These are phyloP conservation scores for Tuber melanosporum DNA, from an alignment of 495 filamentous ascomycete genomes.

Conservation along the genomic window DNA sequence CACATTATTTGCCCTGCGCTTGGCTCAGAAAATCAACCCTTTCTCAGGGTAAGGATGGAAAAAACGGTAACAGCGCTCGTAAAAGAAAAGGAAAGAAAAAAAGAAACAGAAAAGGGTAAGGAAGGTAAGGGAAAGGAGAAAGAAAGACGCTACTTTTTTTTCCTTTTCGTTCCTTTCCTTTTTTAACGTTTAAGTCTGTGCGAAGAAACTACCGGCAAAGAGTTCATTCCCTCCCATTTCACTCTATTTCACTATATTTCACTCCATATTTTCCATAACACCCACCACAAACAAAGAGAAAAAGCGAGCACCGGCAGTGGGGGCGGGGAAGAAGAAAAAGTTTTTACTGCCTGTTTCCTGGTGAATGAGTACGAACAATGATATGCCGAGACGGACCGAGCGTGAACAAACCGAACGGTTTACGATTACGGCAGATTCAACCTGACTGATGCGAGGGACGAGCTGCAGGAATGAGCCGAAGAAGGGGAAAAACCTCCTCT, in stretches of 20 bases:
- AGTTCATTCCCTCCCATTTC: neutral
- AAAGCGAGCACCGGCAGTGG: neutral
- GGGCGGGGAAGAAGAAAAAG: neutral
- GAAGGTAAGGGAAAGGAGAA: neutral
- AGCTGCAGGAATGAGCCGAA: constrained; percentile 12
- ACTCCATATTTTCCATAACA: neutral
- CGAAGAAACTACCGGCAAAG: neutral
- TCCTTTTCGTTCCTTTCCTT: neutral
- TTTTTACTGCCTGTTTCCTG: neutral
- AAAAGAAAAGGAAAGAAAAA: neutral
- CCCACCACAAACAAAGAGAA: neutral
- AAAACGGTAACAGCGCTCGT: neutral
- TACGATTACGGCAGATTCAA: constrained; percentile 17
- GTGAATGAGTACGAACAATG: neutral
- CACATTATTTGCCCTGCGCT: constrained; percentile 3
- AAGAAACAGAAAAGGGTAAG: neutral
- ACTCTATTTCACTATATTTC: neutral
- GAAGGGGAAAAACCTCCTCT: constrained; percentile 2
- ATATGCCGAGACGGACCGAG: constrained; percentile 35
- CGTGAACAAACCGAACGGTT: constrained; percentile 9
- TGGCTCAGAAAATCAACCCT: constrained; percentile 2
- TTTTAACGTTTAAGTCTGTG: neutral
- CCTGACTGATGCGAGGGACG: constrained; percentile 13
- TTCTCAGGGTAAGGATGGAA: neutral
- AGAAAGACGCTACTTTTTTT: neutral